Evolutionary conservation across 2,329 filamentous ascomycete genomes (phyloP).

Genomic region (Cytospora leucostoma): DNA sequence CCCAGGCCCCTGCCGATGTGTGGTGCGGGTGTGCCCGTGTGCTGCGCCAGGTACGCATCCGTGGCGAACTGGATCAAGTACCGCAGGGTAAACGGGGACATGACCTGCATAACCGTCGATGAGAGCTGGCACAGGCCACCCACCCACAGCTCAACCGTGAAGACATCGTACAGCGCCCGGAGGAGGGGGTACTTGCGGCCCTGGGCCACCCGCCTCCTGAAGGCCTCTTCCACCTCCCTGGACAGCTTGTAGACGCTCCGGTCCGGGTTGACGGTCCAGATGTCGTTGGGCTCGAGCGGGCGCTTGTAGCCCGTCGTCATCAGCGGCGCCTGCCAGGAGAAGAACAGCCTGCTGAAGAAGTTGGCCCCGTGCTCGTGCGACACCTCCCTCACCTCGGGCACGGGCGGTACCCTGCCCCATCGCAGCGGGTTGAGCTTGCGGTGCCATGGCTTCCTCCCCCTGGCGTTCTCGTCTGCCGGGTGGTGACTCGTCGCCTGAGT

Average conservation of each 20-base stretch:
- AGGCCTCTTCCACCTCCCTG: slow-evolving; percentile 64
- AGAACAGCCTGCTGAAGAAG: slow-evolving; percentile 75
- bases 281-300: slow-evolving; percentile 77
- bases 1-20: slow-evolving; percentile 76
- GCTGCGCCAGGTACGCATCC: slow-evolving; percentile 71
- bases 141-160: slow-evolving; percentile 80
- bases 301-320: slow-evolving; percentile 90
- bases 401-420: slow-evolving; percentile 58
- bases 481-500: slow-evolving; percentile 46
- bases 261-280: slow-evolving; percentile 85
- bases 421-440: slow-evolving; percentile 61
- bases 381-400: slow-evolving; percentile 53
- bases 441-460: slow-evolving; percentile 63
- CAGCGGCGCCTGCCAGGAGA: slow-evolving; percentile 86
- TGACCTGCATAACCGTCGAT: slow-evolving; percentile 74
- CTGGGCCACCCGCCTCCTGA: slow-evolving; percentile 65
- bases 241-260: slow-evolving; percentile 72
- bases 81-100: slow-evolving; percentile 81
- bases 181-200: slow-evolving; percentile 74
- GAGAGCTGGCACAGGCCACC: slow-evolving; percentile 77
- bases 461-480: slow-evolving; percentile 29
- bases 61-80: slow-evolving; percentile 85
- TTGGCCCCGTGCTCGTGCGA: slow-evolving; percentile 73
- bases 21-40: slow-evolving; percentile 56
- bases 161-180: slow-evolving; percentile 83